Evolutionary conservation across 1,284 basidiomycete species (phyloP).

Genomic region (Ustilago esculenta): DNA sequence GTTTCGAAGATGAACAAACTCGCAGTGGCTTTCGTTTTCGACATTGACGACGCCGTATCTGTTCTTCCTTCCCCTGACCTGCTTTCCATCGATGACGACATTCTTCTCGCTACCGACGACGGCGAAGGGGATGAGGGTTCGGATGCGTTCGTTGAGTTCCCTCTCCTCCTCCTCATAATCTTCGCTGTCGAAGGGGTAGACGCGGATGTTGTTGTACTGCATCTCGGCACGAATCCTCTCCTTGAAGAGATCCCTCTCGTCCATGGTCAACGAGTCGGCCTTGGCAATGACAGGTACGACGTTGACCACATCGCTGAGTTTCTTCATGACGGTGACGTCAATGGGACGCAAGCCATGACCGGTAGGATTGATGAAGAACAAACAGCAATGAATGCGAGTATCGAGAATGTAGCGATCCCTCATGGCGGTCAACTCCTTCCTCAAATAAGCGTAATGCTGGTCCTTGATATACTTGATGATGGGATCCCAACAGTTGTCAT

Average conservation of each 20-base stretch:
- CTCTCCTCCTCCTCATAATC: slow-evolving; percentile 91
- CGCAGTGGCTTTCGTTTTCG: slow-evolving; percentile 90
- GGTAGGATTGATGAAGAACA: slow-evolving; percentile 90
- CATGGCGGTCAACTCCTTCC: slow-evolving; percentile 98
- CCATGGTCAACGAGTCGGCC: slow-evolving; percentile 91
- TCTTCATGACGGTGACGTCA: slow-evolving; percentile 98
- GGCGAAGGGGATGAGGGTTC: slow-evolving; percentile 95
- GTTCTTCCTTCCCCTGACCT: slow-evolving; percentile 94
- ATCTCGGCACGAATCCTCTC: slow-evolving; percentile 93
- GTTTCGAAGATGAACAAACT: slow-evolving; percentile 96
- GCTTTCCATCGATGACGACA: slow-evolving; percentile 93
- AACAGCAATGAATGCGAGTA: slow-evolving; percentile 95
- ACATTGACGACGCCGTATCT: slow-evolving; percentile 98
- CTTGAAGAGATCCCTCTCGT: slow-evolving; percentile 94
- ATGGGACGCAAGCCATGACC: slow-evolving; percentile 71
- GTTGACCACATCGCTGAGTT: slow-evolving; percentile 96
- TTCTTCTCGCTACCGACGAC: slow-evolving; percentile 93
- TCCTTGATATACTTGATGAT: slow-evolving; percentile 99
- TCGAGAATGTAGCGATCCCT: slow-evolving; percentile 98
- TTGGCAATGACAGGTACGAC: slow-evolving; percentile 99
- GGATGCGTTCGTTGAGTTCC: slow-evolving; percentile 87
- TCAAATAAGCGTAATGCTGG: slow-evolving; percentile 97
- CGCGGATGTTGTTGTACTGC: slow-evolving; percentile 88
- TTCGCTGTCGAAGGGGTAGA: slow-evolving; percentile 97
- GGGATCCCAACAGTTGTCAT: slow-evolving; percentile 99